Percentiles rank a stretch among this genome's conserved stretches.
Conservation (phyloP, 768 basidiomycete genomes). For the Inosperma sp. region DNA sequence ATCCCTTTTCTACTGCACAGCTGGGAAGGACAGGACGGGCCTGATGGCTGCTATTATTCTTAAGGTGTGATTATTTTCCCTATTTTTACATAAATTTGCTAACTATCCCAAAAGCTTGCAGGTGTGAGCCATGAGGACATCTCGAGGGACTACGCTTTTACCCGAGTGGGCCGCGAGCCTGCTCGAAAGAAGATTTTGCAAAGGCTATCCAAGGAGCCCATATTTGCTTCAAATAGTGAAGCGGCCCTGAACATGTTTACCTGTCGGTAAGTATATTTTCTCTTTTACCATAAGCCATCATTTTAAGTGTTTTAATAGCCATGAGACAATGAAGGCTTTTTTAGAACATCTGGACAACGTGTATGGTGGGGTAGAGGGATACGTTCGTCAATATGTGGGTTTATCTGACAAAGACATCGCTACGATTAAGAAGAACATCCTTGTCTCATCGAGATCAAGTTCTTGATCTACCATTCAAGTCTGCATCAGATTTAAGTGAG, state of each 20-base stretch:
- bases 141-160: conserved; percentile 72
- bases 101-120: conserved; percentile 50
- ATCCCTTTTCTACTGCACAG: conserved; percentile 77
- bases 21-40: conserved; percentile 82
- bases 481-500: conserved; percentile 2
- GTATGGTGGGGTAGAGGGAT: conserved; percentile 66
- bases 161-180: conserved; percentile 75
- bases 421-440: conserved; percentile 54
- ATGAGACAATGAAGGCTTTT: conserved; percentile 74
- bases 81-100: neutral
- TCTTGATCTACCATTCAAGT: neutral
- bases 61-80: conserved; percentile 40
- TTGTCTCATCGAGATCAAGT: conserved; percentile 27
- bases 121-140: conserved; percentile 64
- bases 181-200: conserved; percentile 65
- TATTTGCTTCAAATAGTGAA: conserved; percentile 68
- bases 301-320: conserved; percentile 34
- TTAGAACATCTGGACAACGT: conserved; percentile 53
- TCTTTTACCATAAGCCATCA: neutral
- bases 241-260: conserved; percentile 82
- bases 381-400: conserved; percentile 50
- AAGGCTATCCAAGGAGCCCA: conserved; percentile 62
- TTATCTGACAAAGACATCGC: conserved; percentile 61
- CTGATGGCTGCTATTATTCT: conserved; percentile 68
- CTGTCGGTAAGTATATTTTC: conserved; percentile 49